These are phyloP conservation scores for Monosporascus sp. DNA, from an alignment of 2,329 filamentous ascomycete genomes.

Conservation along the genomic window DNA sequence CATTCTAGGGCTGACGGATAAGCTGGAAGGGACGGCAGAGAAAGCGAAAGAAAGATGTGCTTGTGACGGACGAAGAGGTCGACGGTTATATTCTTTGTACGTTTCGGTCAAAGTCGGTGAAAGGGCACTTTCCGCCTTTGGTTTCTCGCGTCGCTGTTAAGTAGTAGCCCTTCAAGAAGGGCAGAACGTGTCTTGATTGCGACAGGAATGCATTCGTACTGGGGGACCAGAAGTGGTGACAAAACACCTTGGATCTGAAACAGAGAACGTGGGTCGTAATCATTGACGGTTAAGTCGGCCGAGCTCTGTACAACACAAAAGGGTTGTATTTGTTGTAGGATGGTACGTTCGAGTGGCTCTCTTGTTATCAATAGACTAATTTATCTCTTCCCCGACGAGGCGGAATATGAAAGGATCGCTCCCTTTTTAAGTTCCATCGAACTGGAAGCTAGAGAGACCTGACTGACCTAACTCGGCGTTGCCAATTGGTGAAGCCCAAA, in stretches of 20 bases:
- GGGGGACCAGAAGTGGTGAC: background rate
- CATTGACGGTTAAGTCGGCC: background rate
- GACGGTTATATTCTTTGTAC: background rate
- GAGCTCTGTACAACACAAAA: background rate
- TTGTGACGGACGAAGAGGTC: background rate
- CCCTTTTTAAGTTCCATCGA: background rate
- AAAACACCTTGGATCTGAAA: background rate
- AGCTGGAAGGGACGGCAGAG: background rate
- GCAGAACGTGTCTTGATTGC: background rate
- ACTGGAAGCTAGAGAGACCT: background rate
- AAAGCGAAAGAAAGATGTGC: background rate
- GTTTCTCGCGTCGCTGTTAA: too few relatives aligned
- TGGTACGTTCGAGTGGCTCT: background rate
- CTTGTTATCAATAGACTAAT: background rate
- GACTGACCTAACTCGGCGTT: background rate
- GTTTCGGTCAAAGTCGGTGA: background rate
- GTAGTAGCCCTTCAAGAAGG: background rate
- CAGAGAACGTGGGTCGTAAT: background rate
- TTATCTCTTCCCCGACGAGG: background rate
- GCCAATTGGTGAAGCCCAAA: background rate
- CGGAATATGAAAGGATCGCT: background rate
- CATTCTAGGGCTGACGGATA: slow-evolving; percentile 12
- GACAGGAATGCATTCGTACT: background rate
- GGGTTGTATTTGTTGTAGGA: background rate
- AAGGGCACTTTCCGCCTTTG: too few relatives aligned